Percentiles rank a stretch among this genome's conserved stretches.
Evolutionary conservation across 768 basidiomycete genomes (phyloP).

Genomic region (Collybia sordida): DNA sequence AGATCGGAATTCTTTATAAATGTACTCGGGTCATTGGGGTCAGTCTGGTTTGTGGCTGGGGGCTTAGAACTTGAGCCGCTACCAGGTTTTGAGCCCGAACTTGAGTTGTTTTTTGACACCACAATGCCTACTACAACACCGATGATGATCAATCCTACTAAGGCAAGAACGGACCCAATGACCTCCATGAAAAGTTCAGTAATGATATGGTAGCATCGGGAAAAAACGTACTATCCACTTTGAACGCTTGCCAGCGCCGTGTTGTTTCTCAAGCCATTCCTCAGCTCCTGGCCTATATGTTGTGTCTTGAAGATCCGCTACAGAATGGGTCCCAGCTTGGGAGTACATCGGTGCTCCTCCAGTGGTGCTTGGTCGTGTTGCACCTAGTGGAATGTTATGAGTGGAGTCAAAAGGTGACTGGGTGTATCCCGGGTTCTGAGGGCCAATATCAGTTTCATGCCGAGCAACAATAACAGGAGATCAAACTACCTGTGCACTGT

Average conservation of each 20-base stretch:
- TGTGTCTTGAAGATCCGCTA: slow-evolving; percentile 12
- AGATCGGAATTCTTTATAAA: slow-evolving; percentile 72
- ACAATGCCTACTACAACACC: slow-evolving; percentile 56
- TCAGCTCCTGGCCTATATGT: slow-evolving; percentile 11
- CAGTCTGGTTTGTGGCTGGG: slow-evolving; percentile 22
- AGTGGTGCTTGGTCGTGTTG: slow-evolving; percentile 7
- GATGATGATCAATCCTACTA: slow-evolving; percentile 40
- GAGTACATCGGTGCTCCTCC: slow-evolving; percentile 16
- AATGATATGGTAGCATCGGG: background rate
- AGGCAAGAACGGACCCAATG: slow-evolving; percentile 37
- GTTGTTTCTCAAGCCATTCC: slow-evolving; percentile 14
- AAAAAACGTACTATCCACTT: slow-evolving; percentile 19
- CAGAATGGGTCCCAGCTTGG: slow-evolving; percentile 15
- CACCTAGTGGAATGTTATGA: slow-evolving; percentile 14
- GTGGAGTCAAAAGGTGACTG: slow-evolving; percentile 17
- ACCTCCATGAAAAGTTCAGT: slow-evolving; percentile 33
- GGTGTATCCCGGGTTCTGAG: slow-evolving; percentile 10
- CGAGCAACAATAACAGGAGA: background rate
- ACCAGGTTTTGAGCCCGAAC: slow-evolving; percentile 10
- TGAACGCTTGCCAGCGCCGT: slow-evolving; percentile 14
- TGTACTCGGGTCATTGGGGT: slow-evolving; percentile 70
- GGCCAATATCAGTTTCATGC: background rate
- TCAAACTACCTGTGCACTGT: slow-evolving; percentile 12
- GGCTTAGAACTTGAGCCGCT: slow-evolving; percentile 5
- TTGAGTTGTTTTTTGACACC: slow-evolving; percentile 40